These are phyloP conservation scores for Boletus coccyginus DNA, from an alignment of 768 basidiomycete species.

Conservation along the genomic window DNA sequence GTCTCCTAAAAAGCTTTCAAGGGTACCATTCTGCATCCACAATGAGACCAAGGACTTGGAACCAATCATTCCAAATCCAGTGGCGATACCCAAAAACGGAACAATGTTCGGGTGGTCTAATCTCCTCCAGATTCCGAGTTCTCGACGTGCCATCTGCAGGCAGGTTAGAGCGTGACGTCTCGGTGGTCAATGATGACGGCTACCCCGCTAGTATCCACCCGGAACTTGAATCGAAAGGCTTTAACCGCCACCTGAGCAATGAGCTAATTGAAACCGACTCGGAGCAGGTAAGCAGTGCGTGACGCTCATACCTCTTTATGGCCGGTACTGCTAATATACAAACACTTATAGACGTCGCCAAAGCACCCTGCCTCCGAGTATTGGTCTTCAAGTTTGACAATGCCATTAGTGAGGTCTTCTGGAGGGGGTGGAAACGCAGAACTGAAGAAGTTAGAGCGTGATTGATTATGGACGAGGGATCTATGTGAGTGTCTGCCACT, in stretches of 20 bases:
- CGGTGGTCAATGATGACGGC: not conserved
- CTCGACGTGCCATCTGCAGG: not conserved
- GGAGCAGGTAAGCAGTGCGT: not conserved
- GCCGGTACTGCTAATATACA: not conserved
- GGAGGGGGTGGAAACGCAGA: not conserved
- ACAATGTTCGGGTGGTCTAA: not conserved
- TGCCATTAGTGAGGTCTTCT: not conserved
- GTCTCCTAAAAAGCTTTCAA: not conserved
- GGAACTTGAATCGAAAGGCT: not conserved
- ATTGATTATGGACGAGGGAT: not conserved
- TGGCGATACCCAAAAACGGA: not conserved
- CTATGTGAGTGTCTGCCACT: not conserved
- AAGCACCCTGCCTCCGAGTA: not conserved
- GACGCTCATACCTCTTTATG: not conserved
- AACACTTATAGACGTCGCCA: not conserved
- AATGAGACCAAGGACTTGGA: not conserved
- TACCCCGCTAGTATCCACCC: not conserved
- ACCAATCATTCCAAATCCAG: not conserved
- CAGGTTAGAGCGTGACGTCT: not conserved
- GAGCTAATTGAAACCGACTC: not conserved
- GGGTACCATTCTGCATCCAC: not conserved
- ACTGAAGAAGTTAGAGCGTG: not conserved
- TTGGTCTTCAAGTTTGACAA: not conserved
- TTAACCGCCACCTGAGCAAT: not conserved
- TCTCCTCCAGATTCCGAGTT: constrained; percentile 3